Evolutionary conservation across 78 protist genomes (phyloP).

Genomic region (slime mould (Dictyostelium discoideum)): DNA sequence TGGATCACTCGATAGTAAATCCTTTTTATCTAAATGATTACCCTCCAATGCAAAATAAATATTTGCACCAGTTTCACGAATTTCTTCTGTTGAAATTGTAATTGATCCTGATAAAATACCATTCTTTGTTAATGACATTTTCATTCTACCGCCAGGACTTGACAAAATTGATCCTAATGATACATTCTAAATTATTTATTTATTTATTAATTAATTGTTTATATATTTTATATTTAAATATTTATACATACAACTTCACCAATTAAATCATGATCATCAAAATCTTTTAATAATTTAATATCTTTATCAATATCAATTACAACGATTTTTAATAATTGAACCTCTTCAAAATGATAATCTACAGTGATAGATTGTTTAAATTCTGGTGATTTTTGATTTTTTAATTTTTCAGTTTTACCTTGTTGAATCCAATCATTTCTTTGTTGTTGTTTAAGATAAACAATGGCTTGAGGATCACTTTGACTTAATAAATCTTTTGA

Average conservation of each 20-base stretch:
- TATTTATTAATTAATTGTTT: not conserved
- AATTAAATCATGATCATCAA: slow-evolving; percentile 14
- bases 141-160: slow-evolving; percentile 10
- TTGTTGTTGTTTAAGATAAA: not conserved
- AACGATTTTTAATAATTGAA: not conserved
- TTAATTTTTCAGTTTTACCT: slow-evolving; percentile 43
- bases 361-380: not conserved
- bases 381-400: slow-evolving; percentile 4
- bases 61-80: not conserved
- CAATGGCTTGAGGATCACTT: slow-evolving; percentile 40
- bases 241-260: slow-evolving; percentile 6
- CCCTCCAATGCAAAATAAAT: not conserved
- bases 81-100: not conserved
- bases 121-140: not conserved
- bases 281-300: not conserved
- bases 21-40: slow-evolving; percentile 25
- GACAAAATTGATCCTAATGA: slow-evolving; percentile 35
- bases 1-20: slow-evolving; percentile 86
- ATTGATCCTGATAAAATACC: not conserved
- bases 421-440: not conserved
- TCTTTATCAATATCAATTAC: slow-evolving; percentile 32
- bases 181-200: not conserved
- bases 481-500: not conserved
- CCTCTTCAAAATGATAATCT: slow-evolving; percentile 19
- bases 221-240: too few species aligned